Conservation (phyloP, 2,329 filamentous ascomycete genomes). For the Aspergillus udagawae region DNA sequence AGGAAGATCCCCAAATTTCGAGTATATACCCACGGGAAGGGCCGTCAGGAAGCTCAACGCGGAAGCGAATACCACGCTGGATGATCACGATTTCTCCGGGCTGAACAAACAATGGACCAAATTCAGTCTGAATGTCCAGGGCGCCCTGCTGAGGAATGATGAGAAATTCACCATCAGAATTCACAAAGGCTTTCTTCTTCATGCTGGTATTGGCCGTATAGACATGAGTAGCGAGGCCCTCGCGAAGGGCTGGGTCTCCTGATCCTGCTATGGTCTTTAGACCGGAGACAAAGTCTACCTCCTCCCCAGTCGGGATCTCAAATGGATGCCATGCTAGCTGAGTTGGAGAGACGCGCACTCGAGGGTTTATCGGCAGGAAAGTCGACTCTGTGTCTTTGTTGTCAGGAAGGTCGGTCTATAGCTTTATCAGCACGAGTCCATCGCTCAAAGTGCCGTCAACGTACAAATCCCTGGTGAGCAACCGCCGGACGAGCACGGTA, state of each 20-base stretch:
- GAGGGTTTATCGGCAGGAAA: conserved; percentile 44
- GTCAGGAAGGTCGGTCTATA: conserved; percentile 46
- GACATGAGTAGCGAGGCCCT: conserved; percentile 54
- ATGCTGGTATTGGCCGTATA: conserved; percentile 55
- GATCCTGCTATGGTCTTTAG: conserved; percentile 54
- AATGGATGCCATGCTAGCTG: conserved; percentile 57
- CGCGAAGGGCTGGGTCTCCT: conserved; percentile 55
- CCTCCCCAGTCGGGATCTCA: conserved; percentile 46
- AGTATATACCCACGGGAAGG: conserved; percentile 63
- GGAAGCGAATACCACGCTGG: conserved; percentile 62
- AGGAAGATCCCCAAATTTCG: conserved; percentile 63
- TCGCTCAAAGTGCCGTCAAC: not conserved
- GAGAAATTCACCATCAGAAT: conserved; percentile 62
- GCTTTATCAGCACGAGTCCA: conserved; percentile 1
- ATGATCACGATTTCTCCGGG: conserved; percentile 67
- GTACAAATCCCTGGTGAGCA: conserved; percentile 51
- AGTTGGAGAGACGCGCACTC: conserved; percentile 53
- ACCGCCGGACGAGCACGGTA: conserved; percentile 55
- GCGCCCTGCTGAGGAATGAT: conserved; percentile 63
- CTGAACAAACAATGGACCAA: conserved; percentile 60
- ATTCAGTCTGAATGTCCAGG: conserved; percentile 65
- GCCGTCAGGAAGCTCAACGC: conserved; percentile 57
- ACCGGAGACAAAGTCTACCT: conserved; percentile 54
- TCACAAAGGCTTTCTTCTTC: conserved; percentile 55
- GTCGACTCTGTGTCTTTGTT: conserved; percentile 31